Evolutionary conservation across 306 rosid genomes (phyloP).

Genomic region (Castanea crenata): DNA sequence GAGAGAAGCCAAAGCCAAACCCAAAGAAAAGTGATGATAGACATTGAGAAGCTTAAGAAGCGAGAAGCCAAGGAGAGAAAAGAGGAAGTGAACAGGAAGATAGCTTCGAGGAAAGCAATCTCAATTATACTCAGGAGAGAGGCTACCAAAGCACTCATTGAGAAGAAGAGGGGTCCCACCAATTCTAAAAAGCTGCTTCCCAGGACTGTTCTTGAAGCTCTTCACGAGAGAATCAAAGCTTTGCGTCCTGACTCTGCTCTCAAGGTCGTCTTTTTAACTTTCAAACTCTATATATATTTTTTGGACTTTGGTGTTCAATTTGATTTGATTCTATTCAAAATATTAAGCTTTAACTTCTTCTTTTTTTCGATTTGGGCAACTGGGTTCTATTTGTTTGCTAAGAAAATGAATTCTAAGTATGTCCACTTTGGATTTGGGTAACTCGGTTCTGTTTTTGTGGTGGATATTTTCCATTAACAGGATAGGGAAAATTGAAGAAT

Average conservation of each 20-base stretch:
- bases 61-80: slow-evolving; percentile 65
- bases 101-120: slow-evolving; percentile 81
- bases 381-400: too few species aligned
- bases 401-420: too few species aligned
- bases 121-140: slow-evolving; percentile 81
- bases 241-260: slow-evolving; percentile 93
- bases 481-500: too few species aligned
- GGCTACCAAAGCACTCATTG: slow-evolving; percentile 79
- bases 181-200: slow-evolving; percentile 86
- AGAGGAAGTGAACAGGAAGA: slow-evolving; percentile 64
- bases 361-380: too few species aligned
- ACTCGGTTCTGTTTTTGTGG: too few species aligned
- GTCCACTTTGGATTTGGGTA: too few species aligned
- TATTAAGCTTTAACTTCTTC: too few species aligned
- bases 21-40: slow-evolving; percentile 22
- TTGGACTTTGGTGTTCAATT: too few species aligned
- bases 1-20: slow-evolving; percentile 31
- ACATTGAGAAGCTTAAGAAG: slow-evolving; percentile 42
- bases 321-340: too few species aligned
- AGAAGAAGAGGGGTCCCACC: slow-evolving; percentile 66
- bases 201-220: slow-evolving; percentile 79
- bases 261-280: slow-evolving; percentile 44
- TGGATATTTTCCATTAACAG: too few species aligned
- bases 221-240: slow-evolving; percentile 73
- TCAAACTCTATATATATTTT: too few species aligned